A percentile compares a stretch with the other conserved stretches of the same genome.
Conservation (phyloP, 73 alveolate genomes). For the Paramecium primaurelia region DNA sequence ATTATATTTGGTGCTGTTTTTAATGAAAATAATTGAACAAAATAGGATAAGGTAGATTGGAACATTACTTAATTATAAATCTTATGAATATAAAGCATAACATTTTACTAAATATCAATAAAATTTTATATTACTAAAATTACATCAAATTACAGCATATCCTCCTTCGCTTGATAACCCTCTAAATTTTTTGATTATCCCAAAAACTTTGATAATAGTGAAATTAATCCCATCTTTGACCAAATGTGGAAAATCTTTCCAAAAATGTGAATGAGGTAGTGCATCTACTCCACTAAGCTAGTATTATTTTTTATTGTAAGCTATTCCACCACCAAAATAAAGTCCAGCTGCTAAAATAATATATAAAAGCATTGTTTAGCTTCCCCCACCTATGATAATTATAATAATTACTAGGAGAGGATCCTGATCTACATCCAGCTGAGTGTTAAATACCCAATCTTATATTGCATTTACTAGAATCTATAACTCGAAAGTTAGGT, state of each 20-base stretch:
- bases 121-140: neutral
- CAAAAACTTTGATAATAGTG: neutral
- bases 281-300: neutral
- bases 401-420: neutral
- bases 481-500: neutral
- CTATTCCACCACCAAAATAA: conserved; percentile 11
- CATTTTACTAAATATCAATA: neutral
- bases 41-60: too few relatives aligned
- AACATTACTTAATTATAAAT: too few relatives aligned
- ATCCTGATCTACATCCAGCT: conserved; percentile 10
- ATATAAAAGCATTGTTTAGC: neutral
- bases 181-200: neutral
- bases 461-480: neutral
- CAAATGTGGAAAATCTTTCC: conserved; percentile 41
- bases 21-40: too few relatives aligned
- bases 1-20: too few relatives aligned
- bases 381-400: neutral
- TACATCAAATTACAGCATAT: conserved; percentile 1
- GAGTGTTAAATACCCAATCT: neutral
- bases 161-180: conserved; percentile 5
- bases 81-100: too few relatives aligned
- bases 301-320: neutral
- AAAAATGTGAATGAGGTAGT: neutral
- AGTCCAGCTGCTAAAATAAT: neutral
- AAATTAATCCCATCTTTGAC: conserved; percentile 39